Evolutionary conservation across 129 eudicot species (phyloP), one percentile per base, ranked within the genome.

Genomic region (Logfia minima): DNA sequence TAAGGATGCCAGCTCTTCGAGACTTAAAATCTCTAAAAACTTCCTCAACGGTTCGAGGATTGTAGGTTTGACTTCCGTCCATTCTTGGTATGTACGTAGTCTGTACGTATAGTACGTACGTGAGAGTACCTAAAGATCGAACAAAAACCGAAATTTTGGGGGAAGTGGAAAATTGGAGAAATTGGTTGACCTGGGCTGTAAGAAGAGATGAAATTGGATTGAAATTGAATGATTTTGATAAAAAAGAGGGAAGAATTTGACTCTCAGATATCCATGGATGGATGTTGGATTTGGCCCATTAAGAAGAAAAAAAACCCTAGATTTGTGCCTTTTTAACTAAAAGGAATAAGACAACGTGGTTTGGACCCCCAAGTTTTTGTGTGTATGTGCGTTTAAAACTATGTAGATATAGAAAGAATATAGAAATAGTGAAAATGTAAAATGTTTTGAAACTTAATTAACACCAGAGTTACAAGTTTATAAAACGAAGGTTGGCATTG

Each of bases 1-100:
- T 91, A 72, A 91, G 52, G 61, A 91, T 82, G 34, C 90, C 97
- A 76, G 93, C 85, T 84, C 93, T 79, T 11, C 97, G 85, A 48
- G 89, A 88, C 78, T 86, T 88, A 70, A 88, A 91, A 83, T 91
- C 93, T 62, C 84, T 75, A 67, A 91, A 88, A 68, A 91, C 93
- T 68, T 88, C 97, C 77, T 91, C 97, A 34, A 88, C 91, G 0
- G 93, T 88, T 43, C 89, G 84, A 26, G 97, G 92, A 80, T 84
- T 83, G 84, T 83, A 87, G 82, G 84, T 87, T 74, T 81, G 86
- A 87, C 80, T 77, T 71, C 88, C 90, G 68, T 90, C 96, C 96
- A 90, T 90, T 43, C 19, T 63, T 72, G 39, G 28, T 63, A 65
- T 64, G 78, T 21, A 64, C 71, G 31, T 18, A 60, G 26, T n/a